Conservation (phyloP, 2,329 filamentous ascomycete species). For the Penicillium sp. region DNA sequence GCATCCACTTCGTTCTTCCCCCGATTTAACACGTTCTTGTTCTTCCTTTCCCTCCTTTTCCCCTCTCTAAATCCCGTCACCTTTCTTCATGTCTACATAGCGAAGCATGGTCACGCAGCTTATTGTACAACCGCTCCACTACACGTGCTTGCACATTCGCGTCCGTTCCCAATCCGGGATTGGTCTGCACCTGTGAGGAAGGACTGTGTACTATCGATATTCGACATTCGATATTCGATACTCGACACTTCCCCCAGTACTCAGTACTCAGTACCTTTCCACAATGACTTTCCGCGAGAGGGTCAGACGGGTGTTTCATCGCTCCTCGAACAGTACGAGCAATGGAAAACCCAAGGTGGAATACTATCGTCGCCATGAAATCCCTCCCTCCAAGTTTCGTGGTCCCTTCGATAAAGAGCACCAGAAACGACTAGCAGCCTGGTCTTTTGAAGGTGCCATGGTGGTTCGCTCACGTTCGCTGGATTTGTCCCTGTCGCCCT, state of each 20-base stretch:
- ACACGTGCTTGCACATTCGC: conserved; percentile 34
- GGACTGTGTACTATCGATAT: conserved; percentile 5
- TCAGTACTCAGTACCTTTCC: background rate
- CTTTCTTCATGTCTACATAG: background rate
- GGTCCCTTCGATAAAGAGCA: conserved; percentile 46
- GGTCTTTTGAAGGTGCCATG: conserved; percentile 40
- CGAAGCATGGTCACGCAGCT: conserved; percentile 28
- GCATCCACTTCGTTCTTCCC: conserved; percentile 8
- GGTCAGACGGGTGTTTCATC: conserved; percentile 35
- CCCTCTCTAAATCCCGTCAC: background rate
- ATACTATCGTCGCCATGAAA: conserved; percentile 46
- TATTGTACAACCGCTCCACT: conserved; percentile 15
- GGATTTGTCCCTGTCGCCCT: conserved; percentile 38
- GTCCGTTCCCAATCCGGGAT: conserved; percentile 30
- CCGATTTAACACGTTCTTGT: conserved; percentile 1
- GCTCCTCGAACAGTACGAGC: conserved; percentile 20
- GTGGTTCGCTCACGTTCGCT: conserved; percentile 33
- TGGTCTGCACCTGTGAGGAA: conserved; percentile 27
- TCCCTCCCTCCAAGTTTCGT: conserved; percentile 47
- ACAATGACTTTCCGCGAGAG: conserved; percentile 38
- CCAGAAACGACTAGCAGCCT: conserved; percentile 41
- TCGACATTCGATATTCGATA: background rate
- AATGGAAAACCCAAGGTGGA: conserved; percentile 41
- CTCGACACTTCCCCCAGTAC: conserved; percentile 1
- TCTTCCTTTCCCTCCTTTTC: background rate